Conservation (phyloP, 1,284 basidiomycete genomes). For the Lentinula novae-zelandiae region DNA sequence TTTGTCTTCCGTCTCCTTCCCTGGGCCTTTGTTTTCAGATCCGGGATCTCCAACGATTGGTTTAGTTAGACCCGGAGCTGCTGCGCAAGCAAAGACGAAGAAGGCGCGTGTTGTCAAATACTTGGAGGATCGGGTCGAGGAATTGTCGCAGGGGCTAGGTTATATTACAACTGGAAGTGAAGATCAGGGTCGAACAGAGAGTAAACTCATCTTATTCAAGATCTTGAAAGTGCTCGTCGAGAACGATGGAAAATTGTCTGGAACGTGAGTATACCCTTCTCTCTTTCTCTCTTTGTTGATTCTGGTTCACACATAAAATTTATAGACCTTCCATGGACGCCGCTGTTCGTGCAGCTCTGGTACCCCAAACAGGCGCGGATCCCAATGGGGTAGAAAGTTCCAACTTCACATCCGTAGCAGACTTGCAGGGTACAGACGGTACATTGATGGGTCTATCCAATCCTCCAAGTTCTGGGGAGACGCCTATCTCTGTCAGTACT, state of each 20-base stretch:
- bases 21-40: slow-evolving; percentile 84
- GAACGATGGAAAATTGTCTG: slow-evolving; percentile 80
- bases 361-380: slow-evolving; percentile 46
- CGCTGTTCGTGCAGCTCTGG: slow-evolving; percentile 53
- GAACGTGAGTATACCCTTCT: slow-evolving; percentile 66
- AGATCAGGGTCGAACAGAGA: slow-evolving; percentile 65
- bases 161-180: slow-evolving; percentile 58
- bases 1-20: slow-evolving; percentile 57
- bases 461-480: slow-evolving; percentile 29
- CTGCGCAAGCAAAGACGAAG: slow-evolving; percentile 75
- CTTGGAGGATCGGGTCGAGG: slow-evolving; percentile 69
- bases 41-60: slow-evolving; percentile 62
- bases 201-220: slow-evolving; percentile 72
- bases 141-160: slow-evolving; percentile 72
- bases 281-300: neutral
- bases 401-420: slow-evolving; percentile 23
- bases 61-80: slow-evolving; percentile 62
- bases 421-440: slow-evolving; percentile 15
- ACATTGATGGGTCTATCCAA: slow-evolving; percentile 12
- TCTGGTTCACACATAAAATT: slow-evolving; percentile 14
- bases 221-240: slow-evolving; percentile 79
- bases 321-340: slow-evolving; percentile 69
- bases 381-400: neutral
- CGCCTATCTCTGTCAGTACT: slow-evolving; percentile 44
- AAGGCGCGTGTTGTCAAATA: slow-evolving; percentile 78